Base-by-base conservation (phyloP, 1,284 basidiomycete species). In the Golubevia sp. region DNA sequence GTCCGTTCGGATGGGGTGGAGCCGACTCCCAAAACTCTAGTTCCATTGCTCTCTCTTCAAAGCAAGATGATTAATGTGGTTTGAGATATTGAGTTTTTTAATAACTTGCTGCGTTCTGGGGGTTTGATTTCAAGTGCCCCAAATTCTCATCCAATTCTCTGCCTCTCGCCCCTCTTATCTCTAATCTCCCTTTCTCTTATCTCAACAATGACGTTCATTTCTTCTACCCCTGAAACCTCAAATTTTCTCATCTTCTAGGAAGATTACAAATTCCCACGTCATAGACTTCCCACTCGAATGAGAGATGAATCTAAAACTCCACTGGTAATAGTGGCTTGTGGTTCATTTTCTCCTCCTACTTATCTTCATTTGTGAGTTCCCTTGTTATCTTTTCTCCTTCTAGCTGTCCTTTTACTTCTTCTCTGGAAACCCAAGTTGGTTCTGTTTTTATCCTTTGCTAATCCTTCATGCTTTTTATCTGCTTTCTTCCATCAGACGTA, bases 381-480 rank as follows among this genome's bases (percentile, higher is more conserved):
- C 34, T 58, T 54, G 15, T 4, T 26, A 23, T n/a, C n/a, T n/a
- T n/a, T n/a, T n/a, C n/a, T n/a, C n/a, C n/a, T n/a, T n/a, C n/a
- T n/a, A n/a, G n/a, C n/a, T n/a, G n/a, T n/a, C n/a, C n/a, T n/a
- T n/a, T n/a, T 34, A 3, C 4, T 34, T 5, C 27, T 49, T 49
- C 38, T 21, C 23, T 8, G 24, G 38, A 51, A 38, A 59, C 2
- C 49, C 49, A 26, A 25, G 44, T 7, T 48, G 50, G 53, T 49
- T 64, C 18, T 20, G 48, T 15, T 52, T 44, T 55, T 58, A 49
- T 49, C 24, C 11, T n/a, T 53, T 30, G 6, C 23, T 27, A 18
- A 8, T 88, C 92, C 69, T 90, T 92, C 62, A 91, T 90, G 63
- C 92, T 91, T 73, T 81, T 91, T 90, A n/a, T n/a, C n/a, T n/a